These are phyloP conservation scores for Russula earlei DNA, from an alignment of 768 basidiomycete genomes.

Conservation along the genomic window DNA sequence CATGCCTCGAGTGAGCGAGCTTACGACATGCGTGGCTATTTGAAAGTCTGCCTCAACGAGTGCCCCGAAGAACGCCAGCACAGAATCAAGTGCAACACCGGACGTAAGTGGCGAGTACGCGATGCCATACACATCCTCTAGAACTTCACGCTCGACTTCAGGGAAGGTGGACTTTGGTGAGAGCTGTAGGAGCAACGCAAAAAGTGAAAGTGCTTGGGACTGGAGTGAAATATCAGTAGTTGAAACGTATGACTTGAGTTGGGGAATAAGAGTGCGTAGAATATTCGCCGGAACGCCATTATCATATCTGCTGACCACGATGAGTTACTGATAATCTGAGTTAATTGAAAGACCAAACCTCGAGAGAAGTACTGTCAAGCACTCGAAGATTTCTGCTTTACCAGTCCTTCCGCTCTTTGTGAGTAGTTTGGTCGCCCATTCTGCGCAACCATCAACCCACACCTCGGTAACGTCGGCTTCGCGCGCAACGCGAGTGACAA, in stretches of 20 bases:
- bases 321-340: conserved; percentile 32
- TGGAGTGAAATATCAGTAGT: conserved; percentile 71
- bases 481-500: conserved; percentile 74
- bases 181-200: conserved; percentile 60
- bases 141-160: conserved; percentile 61
- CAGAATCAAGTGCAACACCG: conserved; percentile 67
- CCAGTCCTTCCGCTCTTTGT: conserved; percentile 71
- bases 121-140: conserved; percentile 55
- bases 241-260: conserved; percentile 67
- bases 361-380: conserved; percentile 60
- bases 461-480: conserved; percentile 59
- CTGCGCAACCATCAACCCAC: conserved; percentile 76
- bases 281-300: conserved; percentile 46
- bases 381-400: conserved; percentile 72
- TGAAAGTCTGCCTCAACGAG: conserved; percentile 77
- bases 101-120: conserved; percentile 74
- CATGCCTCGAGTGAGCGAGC: conserved; percentile 55
- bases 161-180: conserved; percentile 64
- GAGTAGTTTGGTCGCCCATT: conserved; percentile 66
- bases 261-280: conserved; percentile 53
- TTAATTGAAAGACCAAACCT: conserved; percentile 34
- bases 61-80: conserved; percentile 73
- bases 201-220: conserved; percentile 55
- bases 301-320: conserved; percentile 37
- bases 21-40: conserved; percentile 75